phyloP scores from a whole-genome alignment of 1,284 basidiomycete species.

The Leccinum insolens region DNA sequence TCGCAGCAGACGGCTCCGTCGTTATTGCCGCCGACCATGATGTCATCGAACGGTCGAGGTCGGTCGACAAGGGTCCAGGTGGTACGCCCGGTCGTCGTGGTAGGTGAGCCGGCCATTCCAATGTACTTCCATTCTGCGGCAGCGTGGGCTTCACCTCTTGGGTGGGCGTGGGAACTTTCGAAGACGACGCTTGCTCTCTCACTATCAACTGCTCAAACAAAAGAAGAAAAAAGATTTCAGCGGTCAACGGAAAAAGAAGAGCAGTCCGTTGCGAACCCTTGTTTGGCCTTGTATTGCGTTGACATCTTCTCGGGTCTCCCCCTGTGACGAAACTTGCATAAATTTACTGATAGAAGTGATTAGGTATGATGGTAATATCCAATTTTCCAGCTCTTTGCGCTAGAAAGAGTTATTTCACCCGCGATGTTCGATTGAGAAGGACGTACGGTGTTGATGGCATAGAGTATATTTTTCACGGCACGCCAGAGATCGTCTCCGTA shows the following conservation, averaged over 20 bases:
- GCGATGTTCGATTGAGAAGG: conserved; percentile 7
- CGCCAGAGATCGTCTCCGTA: conserved; percentile 38
- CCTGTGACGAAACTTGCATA: conserved; percentile 33
- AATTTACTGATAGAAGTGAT: conserved; percentile 43
- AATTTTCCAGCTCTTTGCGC: conserved; percentile 47
- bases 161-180: conserved; percentile 16
- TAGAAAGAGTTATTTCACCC: conserved; percentile 31
- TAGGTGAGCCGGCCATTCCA: conserved; percentile 32
- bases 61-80: conserved; percentile 11
- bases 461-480: conserved; percentile 44
- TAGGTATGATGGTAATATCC: conserved; percentile 49
- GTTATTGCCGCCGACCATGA: conserved; percentile 10
- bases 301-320: conserved; percentile 30
- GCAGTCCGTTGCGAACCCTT: conserved; percentile 67
- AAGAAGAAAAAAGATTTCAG: conserved; percentile 46
- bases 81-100: conserved; percentile 27
- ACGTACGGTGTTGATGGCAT: conserved; percentile 47
- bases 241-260: conserved; percentile 46
- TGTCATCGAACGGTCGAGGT: conserved; percentile 20
- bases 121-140: conserved; percentile 19
- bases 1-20: conserved; percentile 10
- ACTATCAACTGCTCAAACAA: conserved; percentile 55
- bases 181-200: conserved; percentile 26
- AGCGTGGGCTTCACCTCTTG: conserved; percentile 16
- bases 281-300: conserved; percentile 52